A percentile compares a stretch with the other conserved stretches of the same genome.
Conservation (phyloP, 2,329 filamentous ascomycete genomes). For the Colletotrichum sp. region DNA sequence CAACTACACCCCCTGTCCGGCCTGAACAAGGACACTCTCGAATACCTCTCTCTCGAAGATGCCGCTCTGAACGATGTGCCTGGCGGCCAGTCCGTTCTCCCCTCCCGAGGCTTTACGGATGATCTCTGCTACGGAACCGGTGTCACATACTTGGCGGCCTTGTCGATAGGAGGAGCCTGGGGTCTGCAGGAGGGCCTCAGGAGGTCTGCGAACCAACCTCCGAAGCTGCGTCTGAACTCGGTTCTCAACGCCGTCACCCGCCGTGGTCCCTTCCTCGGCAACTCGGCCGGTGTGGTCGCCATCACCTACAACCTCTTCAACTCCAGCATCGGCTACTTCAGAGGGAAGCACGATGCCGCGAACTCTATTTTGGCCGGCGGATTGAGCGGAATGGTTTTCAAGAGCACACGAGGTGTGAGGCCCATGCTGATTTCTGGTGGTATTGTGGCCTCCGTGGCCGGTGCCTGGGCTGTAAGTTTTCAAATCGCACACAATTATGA, state of each 20-base stretch:
- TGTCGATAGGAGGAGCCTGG: conserved; percentile 88
- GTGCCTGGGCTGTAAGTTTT: conserved; percentile 84
- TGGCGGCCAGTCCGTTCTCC: conserved; percentile 84
- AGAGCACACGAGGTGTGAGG: conserved; percentile 87
- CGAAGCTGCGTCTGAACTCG: conserved; percentile 91
- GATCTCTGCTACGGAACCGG: conserved; percentile 98
- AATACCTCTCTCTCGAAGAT: conserved; percentile 95
- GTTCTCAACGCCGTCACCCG: conserved; percentile 94
- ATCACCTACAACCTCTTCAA: conserved; percentile 96
- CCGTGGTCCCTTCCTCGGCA: conserved; percentile 92
- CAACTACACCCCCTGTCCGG: conserved; percentile 92
- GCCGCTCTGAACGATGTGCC: conserved; percentile 85
- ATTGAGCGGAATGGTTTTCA: conserved; percentile 93
- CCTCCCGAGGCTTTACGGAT: conserved; percentile 96
- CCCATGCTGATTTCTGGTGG: conserved; percentile 95
- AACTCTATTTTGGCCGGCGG: conserved; percentile 89
- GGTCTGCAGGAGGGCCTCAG: conserved; percentile 88
- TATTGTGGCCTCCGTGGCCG: conserved; percentile 85
- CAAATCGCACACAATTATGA: background rate
- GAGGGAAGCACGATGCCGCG: conserved; percentile 86
- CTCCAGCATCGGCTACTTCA: conserved; percentile 77
- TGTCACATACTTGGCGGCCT: conserved; percentile 87
- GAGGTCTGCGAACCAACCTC: conserved; percentile 77
- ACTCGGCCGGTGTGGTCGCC: conserved; percentile 93
- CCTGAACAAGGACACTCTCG: conserved; percentile 88